Evolutionary conservation across 805 yeast species (phyloP), one percentile per base, ranked within the genome.

Genomic region (Starmerella sp.): DNA sequence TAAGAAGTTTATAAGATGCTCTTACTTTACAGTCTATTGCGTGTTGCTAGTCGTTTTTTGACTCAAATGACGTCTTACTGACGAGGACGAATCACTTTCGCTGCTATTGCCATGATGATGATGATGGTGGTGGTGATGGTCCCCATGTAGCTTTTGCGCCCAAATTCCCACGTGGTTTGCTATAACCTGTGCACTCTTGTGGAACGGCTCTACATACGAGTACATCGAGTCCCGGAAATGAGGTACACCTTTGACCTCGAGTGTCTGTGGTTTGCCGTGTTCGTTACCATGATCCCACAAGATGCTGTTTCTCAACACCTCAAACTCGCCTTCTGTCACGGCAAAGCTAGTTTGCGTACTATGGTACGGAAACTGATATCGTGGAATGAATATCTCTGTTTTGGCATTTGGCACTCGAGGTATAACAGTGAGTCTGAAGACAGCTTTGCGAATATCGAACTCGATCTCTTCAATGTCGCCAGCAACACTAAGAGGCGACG

Each of bases 401-500:
- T 53, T 57, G 9, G 39, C 54, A 53, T 47, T 14, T 60, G 8
- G 59, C 62, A 11, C 15, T 17, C 15, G 39, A 28, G 57, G 62
- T n/a, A 32, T 60, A 14, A 89, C 65, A 10, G 75, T 73, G 54
- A 87, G 67, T 0, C 66, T 64, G 65, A 80, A 87, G 32, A 65
- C 68, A 22, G 72, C 71, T 5, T 69, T 66, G 44, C 69, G 68
- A 51, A 85, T 61, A 56, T 85, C 82, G 66, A 89, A 89, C 51
- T 75, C 80, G 14, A 82, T 77, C 17, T 70, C 67, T 6, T 65
- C 65, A 13, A 84, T 75, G 0, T 63, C 62, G 2, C 97, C 97
- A 36, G 74, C 74, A 0, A 83, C 74, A 4, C 82, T 77, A 0
- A 81, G 66, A 1, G 89, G 83, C 59, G 76, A 84, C 2, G 97